Conservation (phyloP, 2,329 filamentous ascomycete species). For the Cladosporium velox region DNA sequence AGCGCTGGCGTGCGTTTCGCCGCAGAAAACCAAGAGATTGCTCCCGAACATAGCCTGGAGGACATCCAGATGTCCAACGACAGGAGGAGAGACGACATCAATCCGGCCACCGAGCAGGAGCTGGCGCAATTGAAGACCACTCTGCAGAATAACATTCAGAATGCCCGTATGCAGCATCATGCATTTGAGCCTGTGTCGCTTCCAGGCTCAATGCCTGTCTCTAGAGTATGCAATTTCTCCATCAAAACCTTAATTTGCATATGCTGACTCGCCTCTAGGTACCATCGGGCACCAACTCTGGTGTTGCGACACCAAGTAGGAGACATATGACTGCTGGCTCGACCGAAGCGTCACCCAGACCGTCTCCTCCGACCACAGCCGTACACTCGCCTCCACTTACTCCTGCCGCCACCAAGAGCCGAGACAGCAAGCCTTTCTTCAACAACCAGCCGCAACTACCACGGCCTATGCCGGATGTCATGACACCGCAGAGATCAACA, state of each 20-base stretch:
- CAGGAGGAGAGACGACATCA: conserved; percentile 37
- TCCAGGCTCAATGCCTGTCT: conserved; percentile 80
- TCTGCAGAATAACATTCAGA: conserved; percentile 76
- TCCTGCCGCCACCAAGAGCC: conserved; percentile 18
- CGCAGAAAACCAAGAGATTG: conserved; percentile 69
- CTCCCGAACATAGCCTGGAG: conserved; percentile 46
- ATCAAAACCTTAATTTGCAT: conserved; percentile 22
- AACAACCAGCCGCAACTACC: conserved; percentile 30
- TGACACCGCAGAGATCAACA: conserved; percentile 62
- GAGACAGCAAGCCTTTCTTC: conserved; percentile 44
- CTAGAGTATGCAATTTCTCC: conserved; percentile 65
- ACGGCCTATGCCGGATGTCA: conserved; percentile 52
- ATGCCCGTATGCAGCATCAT: conserved; percentile 80
- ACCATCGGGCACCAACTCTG: conserved; percentile 56
- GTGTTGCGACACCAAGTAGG: conserved; percentile 41
- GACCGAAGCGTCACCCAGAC: conserved; percentile 64
- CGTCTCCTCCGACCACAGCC: conserved; percentile 67
- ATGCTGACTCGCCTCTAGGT: conserved; percentile 38
- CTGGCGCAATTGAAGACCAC: conserved; percentile 71
- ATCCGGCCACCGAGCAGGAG: conserved; percentile 50
- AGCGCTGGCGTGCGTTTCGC: conserved; percentile 68
- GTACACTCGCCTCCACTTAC: conserved; percentile 46
- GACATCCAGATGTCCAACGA: conserved; percentile 32
- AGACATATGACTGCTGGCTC: conserved; percentile 45
- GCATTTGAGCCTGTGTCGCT: conserved; percentile 89